These are phyloP conservation scores for Leptodermis oblonga DNA, from an alignment of 257 asterid species.

Conservation along the genomic window DNA sequence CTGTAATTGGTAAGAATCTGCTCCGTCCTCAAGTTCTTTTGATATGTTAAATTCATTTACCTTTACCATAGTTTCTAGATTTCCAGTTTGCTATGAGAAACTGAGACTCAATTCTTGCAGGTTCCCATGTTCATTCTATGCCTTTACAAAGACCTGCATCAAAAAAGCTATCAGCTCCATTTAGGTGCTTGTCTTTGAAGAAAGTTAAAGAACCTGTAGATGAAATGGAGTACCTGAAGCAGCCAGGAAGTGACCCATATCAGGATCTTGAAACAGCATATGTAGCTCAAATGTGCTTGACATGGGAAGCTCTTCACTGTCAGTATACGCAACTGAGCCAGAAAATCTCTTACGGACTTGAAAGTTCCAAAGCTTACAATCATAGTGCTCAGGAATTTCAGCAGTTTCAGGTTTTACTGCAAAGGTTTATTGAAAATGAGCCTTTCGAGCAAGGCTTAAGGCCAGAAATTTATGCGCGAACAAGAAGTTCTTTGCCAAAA, in stretches of 20 bases:
- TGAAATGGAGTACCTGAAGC: constrained; percentile 75
- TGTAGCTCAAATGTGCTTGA: constrained; percentile 83
- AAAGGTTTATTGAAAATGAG: constrained; percentile 85
- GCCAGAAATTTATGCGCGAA: constrained; percentile 76
- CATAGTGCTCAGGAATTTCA: constrained; percentile 90
- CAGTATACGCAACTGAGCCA: constrained; percentile 81
- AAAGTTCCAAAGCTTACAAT: constrained; percentile 56
- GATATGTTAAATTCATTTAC: background rate
- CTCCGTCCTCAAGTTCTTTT: background rate
- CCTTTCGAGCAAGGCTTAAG: constrained; percentile 85
- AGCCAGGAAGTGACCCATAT: constrained; percentile 47
- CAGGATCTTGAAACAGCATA: constrained; percentile 84
- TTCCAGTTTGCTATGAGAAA: constrained; percentile 5
- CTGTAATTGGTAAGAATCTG: background rate
- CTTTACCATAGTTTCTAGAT: background rate
- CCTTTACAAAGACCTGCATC: constrained; percentile 73
- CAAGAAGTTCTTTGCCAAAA: constrained; percentile 63
- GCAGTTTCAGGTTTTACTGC: constrained; percentile 83
- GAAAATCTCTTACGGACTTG: constrained; percentile 57
- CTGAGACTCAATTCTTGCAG: constrained; percentile 33
- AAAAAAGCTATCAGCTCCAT: constrained; percentile 72
- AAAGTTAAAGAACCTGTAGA: constrained; percentile 60
- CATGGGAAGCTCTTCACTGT: constrained; percentile 97
- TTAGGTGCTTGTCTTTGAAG: constrained; percentile 78
- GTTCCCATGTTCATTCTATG: constrained; percentile 42